Evolutionary conservation across 257 asterid species (phyloP), one percentile per base, ranked within the genome.

Genomic region (Eustoma russellianum): DNA sequence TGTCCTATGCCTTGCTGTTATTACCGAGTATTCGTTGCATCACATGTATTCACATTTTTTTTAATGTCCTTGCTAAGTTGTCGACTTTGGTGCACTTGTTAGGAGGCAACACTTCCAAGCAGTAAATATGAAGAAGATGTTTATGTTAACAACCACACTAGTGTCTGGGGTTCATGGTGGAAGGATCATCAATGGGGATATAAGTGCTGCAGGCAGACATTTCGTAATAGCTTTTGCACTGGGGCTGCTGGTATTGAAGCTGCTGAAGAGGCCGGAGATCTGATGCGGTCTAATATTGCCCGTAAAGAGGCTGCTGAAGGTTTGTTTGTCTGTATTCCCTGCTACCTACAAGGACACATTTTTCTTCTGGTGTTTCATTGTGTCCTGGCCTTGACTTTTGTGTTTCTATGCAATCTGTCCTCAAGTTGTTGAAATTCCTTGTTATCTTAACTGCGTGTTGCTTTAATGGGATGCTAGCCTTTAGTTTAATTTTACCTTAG

Each of bases 161-260:
- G 70, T 45, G 94, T 91, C 28, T 87, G 98, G 97, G 98, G 98
- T 47, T 87, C 97, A 4, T 91, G 95, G 96, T 91, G 97, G 98
- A 87, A 61, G 69, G 94, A 91, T 73, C 86, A 82, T 55, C 97
- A 87, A 48, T 91, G 96, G 98, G 98, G 96, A 41, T 91, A 84
- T 68, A 82, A 79, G 63, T 91, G 98, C 66, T 91, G 98, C 83
- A 85, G 79, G 52, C 92, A 84, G 71, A 84, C 86, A 0, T 81
- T 84, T 54, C 66, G 93, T 48, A 91, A 91, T 81, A 87, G 97
- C 68, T 91, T 84, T 16, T 91, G 98, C 53, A 87, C 94, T 13
- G 93, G 97, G 24, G 70, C 88, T 51, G 94, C 98, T 70, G 98
- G 98, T 61, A 87, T 85, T 59, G 97, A 91, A 76, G 96, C 98